These are phyloP conservation scores for Ricinus communis DNA, from an alignment of 345 rosid genomes.

Conservation along the genomic window DNA sequence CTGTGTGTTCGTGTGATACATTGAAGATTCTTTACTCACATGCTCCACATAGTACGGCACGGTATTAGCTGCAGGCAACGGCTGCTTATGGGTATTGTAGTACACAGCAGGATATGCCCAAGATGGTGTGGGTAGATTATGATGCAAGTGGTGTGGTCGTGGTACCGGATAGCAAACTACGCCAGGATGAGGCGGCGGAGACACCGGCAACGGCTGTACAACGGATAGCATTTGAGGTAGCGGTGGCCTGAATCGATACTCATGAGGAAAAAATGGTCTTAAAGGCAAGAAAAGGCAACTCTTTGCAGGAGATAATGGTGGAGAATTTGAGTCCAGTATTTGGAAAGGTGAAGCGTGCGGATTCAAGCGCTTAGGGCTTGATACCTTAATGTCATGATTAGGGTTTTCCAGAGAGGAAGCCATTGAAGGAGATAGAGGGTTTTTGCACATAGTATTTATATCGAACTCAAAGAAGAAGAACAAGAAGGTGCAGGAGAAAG, in stretches of 20 bases:
- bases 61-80: neutral
- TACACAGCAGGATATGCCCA: neutral
- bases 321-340: neutral
- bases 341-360: neutral
- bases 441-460: neutral
- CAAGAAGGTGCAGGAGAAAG: neutral
- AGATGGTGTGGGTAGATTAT: neutral
- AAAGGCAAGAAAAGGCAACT: neutral
- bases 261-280: neutral
- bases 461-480: neutral
- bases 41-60: neutral
- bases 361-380: neutral
- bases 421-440: neutral
- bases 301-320: neutral
- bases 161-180: neutral
- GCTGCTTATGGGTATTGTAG: conserved; percentile 4
- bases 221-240: too few relatives aligned
- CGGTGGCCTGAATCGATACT: too few relatives aligned
- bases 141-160: too few relatives aligned
- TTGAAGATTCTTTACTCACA: neutral
- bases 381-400: neutral
- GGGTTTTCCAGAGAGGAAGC: neutral
- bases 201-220: neutral
- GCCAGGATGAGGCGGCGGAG: neutral
- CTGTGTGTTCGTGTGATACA: neutral